phyloP scores from a whole-genome alignment of 2,329 filamentous ascomycete species.

The Ceratocystis harringtonii region DNA sequence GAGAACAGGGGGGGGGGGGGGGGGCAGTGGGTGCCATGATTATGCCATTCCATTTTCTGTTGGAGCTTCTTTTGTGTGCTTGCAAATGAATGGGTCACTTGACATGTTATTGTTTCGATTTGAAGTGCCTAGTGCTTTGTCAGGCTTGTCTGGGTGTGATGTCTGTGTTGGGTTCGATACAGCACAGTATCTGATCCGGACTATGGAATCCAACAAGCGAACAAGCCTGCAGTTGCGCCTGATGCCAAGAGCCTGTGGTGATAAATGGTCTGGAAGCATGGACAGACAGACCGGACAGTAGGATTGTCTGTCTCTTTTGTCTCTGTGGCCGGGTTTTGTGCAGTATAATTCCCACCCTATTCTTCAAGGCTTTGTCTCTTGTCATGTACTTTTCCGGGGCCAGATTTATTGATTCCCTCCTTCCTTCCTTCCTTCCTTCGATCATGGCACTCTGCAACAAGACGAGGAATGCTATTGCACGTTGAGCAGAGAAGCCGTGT shows the following conservation, averaged over 20 bases:
- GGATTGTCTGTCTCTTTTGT: background rate
- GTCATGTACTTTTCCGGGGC: no score
- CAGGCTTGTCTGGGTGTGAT: background rate
- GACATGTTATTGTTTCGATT: slow-evolving; percentile 1
- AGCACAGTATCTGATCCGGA: background rate
- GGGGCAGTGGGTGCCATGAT: background rate
- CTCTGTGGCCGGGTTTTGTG: background rate
- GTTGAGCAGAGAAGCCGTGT: no score
- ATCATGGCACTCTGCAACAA: no score
- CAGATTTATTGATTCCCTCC: no score
- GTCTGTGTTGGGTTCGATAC: background rate
- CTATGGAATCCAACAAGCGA: background rate
- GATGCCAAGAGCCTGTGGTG: background rate
- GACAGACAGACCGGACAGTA: background rate
- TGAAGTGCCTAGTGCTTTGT: background rate
- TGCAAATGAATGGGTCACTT: background rate
- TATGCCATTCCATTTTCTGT: no score
- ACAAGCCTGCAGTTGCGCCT: background rate
- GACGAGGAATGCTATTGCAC: no score
- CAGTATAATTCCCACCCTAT: no score
- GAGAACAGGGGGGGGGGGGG: background rate
- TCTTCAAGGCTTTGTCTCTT: background rate
- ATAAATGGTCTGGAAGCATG: background rate
- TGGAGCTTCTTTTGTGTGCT: no score
- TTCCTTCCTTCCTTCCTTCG: no score